Evolutionary conservation across 78 protist genomes (phyloP).

Genomic region (Dictyostelium purpureum): DNA sequence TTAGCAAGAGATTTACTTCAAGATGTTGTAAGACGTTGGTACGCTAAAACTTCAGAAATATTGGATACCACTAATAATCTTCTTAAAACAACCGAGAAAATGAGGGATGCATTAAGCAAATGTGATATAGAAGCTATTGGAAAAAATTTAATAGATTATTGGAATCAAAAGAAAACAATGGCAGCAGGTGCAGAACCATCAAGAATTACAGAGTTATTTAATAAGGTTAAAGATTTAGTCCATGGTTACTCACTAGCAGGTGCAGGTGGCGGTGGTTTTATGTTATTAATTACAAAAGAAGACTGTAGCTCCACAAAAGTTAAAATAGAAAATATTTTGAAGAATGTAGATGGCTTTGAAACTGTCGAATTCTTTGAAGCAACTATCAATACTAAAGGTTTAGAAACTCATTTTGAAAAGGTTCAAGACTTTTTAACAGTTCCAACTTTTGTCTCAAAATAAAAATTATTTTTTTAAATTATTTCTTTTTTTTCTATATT

Average conservation of each 20-base stretch:
- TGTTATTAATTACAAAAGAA: constrained; percentile 67
- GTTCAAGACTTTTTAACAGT: not conserved
- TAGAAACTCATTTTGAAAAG: not conserved
- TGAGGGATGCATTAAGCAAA: constrained; percentile 25
- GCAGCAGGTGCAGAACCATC: constrained; percentile 73
- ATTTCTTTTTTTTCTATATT: no score
- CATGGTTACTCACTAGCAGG: constrained; percentile 83
- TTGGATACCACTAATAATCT: constrained; percentile 3
- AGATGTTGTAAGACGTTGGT: constrained; percentile 81
- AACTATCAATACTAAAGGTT: not conserved
- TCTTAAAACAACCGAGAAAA: not conserved
- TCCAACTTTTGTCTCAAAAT: no score
- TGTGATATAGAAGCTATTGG: constrained; percentile 70
- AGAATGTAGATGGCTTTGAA: not conserved
- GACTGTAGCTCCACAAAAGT: not conserved
- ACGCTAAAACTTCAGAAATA: constrained; percentile 11
- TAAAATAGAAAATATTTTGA: not conserved
- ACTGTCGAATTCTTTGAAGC: not conserved
- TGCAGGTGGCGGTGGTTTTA: constrained; percentile 91
- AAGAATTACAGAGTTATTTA: constrained; percentile 4
- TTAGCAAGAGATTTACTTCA: constrained; percentile 83
- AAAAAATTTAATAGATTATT: constrained; percentile 20
- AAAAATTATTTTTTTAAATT: no score
- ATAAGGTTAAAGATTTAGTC: not conserved
- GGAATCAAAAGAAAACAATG: constrained; percentile 80